Evolutionary conservation across 208 protist genomes (phyloP).

Genomic region (Crithidia mellificae): DNA sequence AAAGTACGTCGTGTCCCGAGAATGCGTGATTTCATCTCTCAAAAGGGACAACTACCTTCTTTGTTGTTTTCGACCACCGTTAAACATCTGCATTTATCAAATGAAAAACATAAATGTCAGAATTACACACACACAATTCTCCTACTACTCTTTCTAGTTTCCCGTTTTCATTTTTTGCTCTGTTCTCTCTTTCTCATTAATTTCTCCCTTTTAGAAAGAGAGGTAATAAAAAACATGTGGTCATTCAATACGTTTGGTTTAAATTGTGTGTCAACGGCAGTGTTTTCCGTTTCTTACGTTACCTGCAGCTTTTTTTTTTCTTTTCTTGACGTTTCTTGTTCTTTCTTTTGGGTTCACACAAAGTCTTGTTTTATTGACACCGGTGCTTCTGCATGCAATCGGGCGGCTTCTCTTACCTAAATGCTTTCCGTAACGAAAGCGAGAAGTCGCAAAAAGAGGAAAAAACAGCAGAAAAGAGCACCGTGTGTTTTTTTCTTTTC

Average conservation of each 20-base stretch:
- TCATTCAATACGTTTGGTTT: neutral
- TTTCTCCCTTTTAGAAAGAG: neutral
- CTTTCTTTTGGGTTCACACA: neutral
- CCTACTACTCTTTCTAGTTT: neutral
- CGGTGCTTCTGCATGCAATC: constrained; percentile 15
- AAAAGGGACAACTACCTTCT: neutral
- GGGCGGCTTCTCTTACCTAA: neutral
- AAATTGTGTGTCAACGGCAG: neutral
- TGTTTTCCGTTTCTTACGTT: neutral
- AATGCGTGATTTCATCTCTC: neutral
- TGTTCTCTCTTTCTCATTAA: neutral
- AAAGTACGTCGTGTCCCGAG: neutral
- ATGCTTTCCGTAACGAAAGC: constrained; percentile 10
- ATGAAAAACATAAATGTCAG: constrained; percentile 6
- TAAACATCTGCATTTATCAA: constrained; percentile 1
- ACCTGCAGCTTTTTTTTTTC: constrained; percentile 1
- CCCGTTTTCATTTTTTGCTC: constrained; percentile 3
- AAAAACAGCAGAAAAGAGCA: neutral
- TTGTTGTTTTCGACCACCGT: neutral
- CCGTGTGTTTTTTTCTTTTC: neutral
- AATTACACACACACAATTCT: neutral
- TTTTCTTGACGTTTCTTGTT: neutral
- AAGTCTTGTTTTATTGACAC: neutral
- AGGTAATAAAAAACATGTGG: no score
- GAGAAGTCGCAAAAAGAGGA: neutral